phyloP scores from a whole-genome alignment of 768 basidiomycete genomes.

The Termitomyces sp. region DNA sequence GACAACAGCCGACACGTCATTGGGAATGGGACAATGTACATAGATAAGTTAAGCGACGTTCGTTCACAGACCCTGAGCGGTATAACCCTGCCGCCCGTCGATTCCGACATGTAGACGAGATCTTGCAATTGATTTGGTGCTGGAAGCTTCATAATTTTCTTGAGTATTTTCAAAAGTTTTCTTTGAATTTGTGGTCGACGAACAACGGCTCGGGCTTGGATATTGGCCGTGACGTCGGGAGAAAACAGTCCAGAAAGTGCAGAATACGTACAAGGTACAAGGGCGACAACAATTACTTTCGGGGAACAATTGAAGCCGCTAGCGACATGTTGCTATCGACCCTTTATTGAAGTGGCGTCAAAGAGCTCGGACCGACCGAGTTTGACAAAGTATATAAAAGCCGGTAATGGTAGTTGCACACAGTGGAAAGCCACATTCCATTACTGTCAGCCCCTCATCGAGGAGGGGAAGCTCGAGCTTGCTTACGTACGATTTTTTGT shows the following conservation, averaged over 20 bases:
- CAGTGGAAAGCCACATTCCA: neutral
- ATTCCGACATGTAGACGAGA: too few relatives aligned
- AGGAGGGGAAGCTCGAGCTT: neutral
- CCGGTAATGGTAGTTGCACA: neutral
- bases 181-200: neutral
- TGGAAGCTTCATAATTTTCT: neutral
- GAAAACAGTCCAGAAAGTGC: too few relatives aligned
- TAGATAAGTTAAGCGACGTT: too few relatives aligned
- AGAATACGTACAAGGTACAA: neutral
- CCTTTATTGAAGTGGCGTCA: conserved; percentile 3
- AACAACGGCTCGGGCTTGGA: neutral
- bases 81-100: too few relatives aligned
- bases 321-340: conserved; percentile 3
- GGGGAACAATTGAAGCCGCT: neutral
- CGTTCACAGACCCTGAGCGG: too few relatives aligned
- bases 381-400: neutral
- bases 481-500: conserved; percentile 13
- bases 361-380: conserved; percentile 5
- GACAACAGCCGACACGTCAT: too few relatives aligned
- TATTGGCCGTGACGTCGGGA: neutral
- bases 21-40: too few relatives aligned
- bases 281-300: neutral
- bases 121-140: too few relatives aligned
- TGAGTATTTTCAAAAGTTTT: neutral
- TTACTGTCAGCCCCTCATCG: neutral